Base-by-base conservation (phyloP, 1,284 basidiomycete species). In the Cryptococcus sp. region DNA sequence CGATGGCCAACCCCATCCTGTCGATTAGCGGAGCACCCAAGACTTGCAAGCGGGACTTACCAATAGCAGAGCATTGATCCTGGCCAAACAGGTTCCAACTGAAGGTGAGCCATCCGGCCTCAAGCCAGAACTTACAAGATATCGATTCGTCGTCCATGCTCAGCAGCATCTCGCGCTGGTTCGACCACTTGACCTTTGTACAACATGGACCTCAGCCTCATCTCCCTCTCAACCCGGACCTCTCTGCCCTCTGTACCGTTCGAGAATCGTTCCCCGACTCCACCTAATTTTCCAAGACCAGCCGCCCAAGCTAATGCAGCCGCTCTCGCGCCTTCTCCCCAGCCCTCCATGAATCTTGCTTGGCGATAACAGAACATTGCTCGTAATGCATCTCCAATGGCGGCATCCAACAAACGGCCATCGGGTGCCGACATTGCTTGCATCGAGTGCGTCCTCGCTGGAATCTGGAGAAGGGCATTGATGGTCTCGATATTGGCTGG, bases 31-130 rank as follows among this genome's bases (percentile, higher is more conserved):
- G 4, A 23, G 46, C 45, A 23, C 31, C 10, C 4, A 42, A 22
- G 10, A 45, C 1, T 32, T 45, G 24, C 13, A 39, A 32, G 31
- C 16, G 22, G 10, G 14, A 52, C 61, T 32, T 24, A 53, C 61
- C 60, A 14, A 62, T 45, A 19, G 54, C 47, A 1, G 52, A 51
- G 0, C 39, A 43, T 36, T 52, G 52, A 37, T 72, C 69, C 21
- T 42, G 16, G 7, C 62, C 36, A 57, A 66, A 73, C 3, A 65
- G 56, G 11, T 55, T 48, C 73, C 73, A 75, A 60, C 72, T 73
- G 45, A 39, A 45, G n/a, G n/a, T n/a, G n/a, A n/a, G 24, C 10
- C 14, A 16, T 36, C 49, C 44, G 32, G 22, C 25, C 16, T 45
- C 42, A 11, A 22, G n/a, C 1, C 25, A 9, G 19, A 19, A 13